Conservation (phyloP, 2,329 filamentous ascomycete genomes). For the Fusarium bactridioides region DNA sequence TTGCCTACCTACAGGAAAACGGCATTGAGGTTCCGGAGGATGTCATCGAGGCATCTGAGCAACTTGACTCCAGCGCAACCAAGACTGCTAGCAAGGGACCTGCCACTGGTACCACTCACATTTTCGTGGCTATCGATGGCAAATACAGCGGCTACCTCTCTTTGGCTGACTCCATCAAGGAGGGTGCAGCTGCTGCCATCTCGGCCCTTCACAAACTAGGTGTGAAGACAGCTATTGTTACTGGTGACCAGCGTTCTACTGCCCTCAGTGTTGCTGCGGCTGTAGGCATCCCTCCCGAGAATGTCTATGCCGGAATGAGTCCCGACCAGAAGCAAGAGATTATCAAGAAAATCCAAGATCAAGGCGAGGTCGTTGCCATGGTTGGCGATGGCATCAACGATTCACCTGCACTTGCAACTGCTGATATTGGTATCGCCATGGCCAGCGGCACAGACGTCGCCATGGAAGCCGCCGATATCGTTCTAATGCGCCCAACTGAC, state of each 20-base stretch:
- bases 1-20: slow-evolving; percentile 76
- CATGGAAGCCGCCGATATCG: slow-evolving; percentile 95
- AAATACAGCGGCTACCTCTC: slow-evolving; percentile 82
- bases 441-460: slow-evolving; percentile 93
- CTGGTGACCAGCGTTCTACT: slow-evolving; percentile 87
- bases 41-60: slow-evolving; percentile 69
- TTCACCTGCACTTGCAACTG: slow-evolving; percentile 91
- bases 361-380: slow-evolving; percentile 88
- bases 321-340: slow-evolving; percentile 92
- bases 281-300: slow-evolving; percentile 78
- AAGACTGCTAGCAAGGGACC: slow-evolving; percentile 45
- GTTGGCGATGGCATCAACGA: slow-evolving; percentile 99
- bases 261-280: slow-evolving; percentile 83
- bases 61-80: slow-evolving; percentile 59
- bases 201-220: slow-evolving; percentile 84
- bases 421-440: slow-evolving; percentile 92
- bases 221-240: slow-evolving; percentile 89
- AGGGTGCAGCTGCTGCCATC: slow-evolving; percentile 81
- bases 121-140: slow-evolving; percentile 88
- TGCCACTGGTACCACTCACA: slow-evolving; percentile 80
- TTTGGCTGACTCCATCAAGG: slow-evolving; percentile 90
- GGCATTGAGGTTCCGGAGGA: slow-evolving; percentile 71
- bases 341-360: slow-evolving; percentile 76
- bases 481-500: slow-evolving; percentile 92
- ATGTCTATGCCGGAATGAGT: slow-evolving; percentile 87